These are phyloP conservation scores for Vitis rotundifolia DNA, from an alignment of 164 flowering plant species.

Conservation along the genomic window DNA sequence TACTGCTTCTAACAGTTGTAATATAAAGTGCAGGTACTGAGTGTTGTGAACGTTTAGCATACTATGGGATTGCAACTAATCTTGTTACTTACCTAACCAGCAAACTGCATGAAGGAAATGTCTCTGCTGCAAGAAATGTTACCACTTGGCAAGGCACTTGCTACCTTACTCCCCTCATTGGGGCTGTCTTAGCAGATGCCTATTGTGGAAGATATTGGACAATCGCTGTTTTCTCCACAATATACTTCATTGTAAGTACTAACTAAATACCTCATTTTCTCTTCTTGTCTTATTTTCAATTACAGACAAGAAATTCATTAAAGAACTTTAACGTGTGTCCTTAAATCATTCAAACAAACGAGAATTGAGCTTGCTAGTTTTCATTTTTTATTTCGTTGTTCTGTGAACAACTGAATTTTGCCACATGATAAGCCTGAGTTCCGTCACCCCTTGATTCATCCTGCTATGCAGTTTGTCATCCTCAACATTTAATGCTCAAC, in stretches of 20 bases:
- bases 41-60: constrained; percentile 91
- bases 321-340: neutral
- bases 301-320: neutral
- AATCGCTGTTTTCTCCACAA: constrained; percentile 74
- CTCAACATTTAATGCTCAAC: no score
- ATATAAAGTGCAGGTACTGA: constrained; percentile 62
- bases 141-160: constrained; percentile 92
- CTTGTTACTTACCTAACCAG: constrained; percentile 80
- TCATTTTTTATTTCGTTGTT: no score
- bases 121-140: constrained; percentile 79
- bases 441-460: no score
- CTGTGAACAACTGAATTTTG: no score
- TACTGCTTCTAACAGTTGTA: constrained; percentile 6
- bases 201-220: constrained; percentile 96
- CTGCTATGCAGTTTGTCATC: no score
- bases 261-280: neutral
- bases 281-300: neutral
- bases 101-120: constrained; percentile 77
- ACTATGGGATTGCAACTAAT: constrained; percentile 83
- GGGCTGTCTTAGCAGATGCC: constrained; percentile 89
- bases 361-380: neutral
- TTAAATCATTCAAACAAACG: neutral
- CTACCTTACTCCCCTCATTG: constrained; percentile 81
- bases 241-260: constrained; percentile 67
- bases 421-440: no score